phyloP scores from a whole-genome alignment of 164 flowering plant genomes.

The Vitis amurensis region DNA sequence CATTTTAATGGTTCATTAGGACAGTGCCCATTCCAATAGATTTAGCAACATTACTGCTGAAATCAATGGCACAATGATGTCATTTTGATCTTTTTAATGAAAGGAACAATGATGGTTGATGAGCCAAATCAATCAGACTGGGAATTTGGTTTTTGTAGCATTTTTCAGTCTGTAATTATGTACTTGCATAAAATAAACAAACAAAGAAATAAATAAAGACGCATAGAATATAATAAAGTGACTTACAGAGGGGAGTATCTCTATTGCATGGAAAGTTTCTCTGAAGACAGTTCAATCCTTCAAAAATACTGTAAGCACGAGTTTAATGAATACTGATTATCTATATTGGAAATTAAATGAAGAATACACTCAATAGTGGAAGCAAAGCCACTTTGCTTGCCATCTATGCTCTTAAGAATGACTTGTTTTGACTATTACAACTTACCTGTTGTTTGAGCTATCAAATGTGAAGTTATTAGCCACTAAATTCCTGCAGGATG shows the following conservation, averaged over 20 bases:
- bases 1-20: no score
- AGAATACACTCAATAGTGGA: background rate
- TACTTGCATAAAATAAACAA: no score
- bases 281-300: background rate
- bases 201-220: no score
- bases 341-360: background rate
- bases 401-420: background rate
- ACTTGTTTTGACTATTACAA: background rate
- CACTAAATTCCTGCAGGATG: background rate
- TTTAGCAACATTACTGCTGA: no score
- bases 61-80: no score
- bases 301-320: background rate
- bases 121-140: no score
- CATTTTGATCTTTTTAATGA: no score
- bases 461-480: background rate
- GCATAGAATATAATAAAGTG: background rate
- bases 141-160: no score
- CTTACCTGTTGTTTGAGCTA: background rate
- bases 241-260: background rate
- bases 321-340: no score
- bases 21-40: no score
- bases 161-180: no score
- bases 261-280: background rate
- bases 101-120: no score
- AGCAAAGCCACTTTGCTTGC: background rate